Evolutionary conservation across 176 grass and related monocot species (phyloP).

Genomic region (Triticum aestivum): DNA sequence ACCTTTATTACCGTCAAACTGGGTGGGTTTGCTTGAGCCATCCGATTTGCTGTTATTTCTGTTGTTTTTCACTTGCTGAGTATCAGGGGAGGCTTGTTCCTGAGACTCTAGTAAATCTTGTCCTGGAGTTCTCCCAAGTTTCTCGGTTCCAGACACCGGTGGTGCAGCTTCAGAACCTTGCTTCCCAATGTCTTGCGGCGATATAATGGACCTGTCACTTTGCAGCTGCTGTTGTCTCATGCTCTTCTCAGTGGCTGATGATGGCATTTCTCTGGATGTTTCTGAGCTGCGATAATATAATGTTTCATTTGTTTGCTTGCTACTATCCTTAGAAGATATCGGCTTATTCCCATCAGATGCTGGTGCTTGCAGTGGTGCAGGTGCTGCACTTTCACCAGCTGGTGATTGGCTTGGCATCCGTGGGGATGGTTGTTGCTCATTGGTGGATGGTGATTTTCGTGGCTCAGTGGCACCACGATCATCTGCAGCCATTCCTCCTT

Average conservation of each 20-base stretch:
- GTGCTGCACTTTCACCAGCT: not conserved
- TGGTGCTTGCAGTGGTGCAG: slow-evolving; percentile 23
- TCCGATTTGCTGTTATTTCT: slow-evolving; percentile 20
- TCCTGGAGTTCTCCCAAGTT: slow-evolving; percentile 20
- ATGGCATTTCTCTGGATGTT: slow-evolving; percentile 16
- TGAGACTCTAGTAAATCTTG: slow-evolving; percentile 17
- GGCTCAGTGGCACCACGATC: slow-evolving; percentile 5
- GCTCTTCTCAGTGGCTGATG: slow-evolving; percentile 20
- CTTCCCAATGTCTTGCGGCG: slow-evolving; percentile 22
- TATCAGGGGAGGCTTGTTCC: not conserved
- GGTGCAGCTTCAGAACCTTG: slow-evolving; percentile 17
- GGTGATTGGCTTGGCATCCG: not conserved
- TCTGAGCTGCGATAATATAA: slow-evolving; percentile 4
- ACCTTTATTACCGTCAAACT: slow-evolving; percentile 11
- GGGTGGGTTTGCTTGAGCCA: slow-evolving; percentile 25
- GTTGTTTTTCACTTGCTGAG: slow-evolving; percentile 6
- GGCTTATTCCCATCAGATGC: slow-evolving; percentile 23
- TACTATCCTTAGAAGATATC: slow-evolving; percentile 24
- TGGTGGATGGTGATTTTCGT: not conserved
- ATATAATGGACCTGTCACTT: slow-evolving; percentile 5
- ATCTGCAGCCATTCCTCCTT: not conserved
- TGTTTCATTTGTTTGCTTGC: slow-evolving; percentile 15
- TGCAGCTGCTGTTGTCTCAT: slow-evolving; percentile 28
- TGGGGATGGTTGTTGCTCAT: not conserved
- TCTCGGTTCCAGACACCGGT: not conserved